Conservation (phyloP, 805 yeast genomes). For the Candida alai region DNA sequence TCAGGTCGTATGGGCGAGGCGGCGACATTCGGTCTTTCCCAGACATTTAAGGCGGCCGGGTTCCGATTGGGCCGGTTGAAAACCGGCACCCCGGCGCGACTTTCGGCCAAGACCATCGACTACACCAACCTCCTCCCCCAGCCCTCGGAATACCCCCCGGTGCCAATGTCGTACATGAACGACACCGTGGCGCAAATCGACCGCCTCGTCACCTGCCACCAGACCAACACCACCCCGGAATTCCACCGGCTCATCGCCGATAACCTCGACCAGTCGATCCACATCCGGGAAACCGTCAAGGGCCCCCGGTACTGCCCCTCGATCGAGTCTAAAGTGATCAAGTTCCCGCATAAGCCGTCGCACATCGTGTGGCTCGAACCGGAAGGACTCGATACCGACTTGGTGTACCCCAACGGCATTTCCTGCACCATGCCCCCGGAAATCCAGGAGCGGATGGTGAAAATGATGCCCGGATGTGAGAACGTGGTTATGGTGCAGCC, state of each 20-base stretch:
- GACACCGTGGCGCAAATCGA: slow-evolving; percentile 56
- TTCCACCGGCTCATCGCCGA: slow-evolving; percentile 66
- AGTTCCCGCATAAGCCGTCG: slow-evolving; percentile 69
- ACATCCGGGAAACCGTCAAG: slow-evolving; percentile 87
- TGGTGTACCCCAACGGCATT: slow-evolving; percentile 96
- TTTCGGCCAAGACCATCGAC: slow-evolving; percentile 68
- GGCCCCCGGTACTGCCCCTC: slow-evolving; percentile 99
- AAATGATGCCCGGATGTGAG: slow-evolving; percentile 83
- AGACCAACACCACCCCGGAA: slow-evolving; percentile 72
- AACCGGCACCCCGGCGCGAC: slow-evolving; percentile 96
- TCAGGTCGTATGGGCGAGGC: slow-evolving; percentile 93
- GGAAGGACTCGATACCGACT: slow-evolving; percentile 81
- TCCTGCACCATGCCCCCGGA: slow-evolving; percentile 96
- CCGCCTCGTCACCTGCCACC: slow-evolving; percentile 65
- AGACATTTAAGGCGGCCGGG: slow-evolving; percentile 72
- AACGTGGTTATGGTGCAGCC: slow-evolving; percentile 87
- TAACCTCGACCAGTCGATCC: slow-evolving; percentile 80
- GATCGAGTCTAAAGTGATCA: slow-evolving; percentile 79
- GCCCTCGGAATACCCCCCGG: slow-evolving; percentile 78
- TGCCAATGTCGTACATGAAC: slow-evolving; percentile 86
- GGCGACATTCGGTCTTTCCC: slow-evolving; percentile 85
- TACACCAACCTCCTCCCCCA: slow-evolving; percentile 63
- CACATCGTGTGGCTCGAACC: slow-evolving; percentile 96
- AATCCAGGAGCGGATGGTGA: slow-evolving; percentile 70
- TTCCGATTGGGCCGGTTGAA: slow-evolving; percentile 85